phyloP scores from a whole-genome alignment of 176 grass and related monocot genomes.

The Oryza glumipatula region DNA sequence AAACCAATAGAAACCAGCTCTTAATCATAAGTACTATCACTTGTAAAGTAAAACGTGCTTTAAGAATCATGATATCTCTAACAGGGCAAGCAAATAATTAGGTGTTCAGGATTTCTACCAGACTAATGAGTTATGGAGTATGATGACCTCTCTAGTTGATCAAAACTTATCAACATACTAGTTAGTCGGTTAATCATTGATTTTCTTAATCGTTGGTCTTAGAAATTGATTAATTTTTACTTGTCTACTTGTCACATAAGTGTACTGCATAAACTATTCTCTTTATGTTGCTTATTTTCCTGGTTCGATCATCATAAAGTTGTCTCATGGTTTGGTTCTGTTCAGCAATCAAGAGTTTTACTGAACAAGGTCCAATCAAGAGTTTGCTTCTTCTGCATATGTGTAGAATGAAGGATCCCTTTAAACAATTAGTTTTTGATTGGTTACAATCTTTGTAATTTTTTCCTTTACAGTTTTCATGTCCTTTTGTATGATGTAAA shows the following conservation, averaged over 20 bases:
- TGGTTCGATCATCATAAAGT: background rate
- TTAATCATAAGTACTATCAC: slow-evolving; percentile 52
- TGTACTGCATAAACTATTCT: background rate
- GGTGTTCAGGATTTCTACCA: slow-evolving; percentile 4
- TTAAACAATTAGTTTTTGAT: too few species aligned
- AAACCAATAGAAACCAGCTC: slow-evolving; percentile 48
- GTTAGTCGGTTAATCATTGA: background rate
- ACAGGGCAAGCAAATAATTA: slow-evolving; percentile 49
- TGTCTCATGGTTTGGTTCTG: slow-evolving; percentile 2
- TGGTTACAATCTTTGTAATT: too few species aligned
- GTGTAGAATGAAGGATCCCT: too few species aligned
- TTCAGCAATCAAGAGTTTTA: slow-evolving; percentile 34
- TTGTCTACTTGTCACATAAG: background rate
- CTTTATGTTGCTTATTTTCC: background rate
- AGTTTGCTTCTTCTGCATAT: too few species aligned
- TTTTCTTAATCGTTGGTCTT: background rate
- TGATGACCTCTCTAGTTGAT: background rate
- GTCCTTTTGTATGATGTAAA: too few species aligned
- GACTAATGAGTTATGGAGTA: background rate
- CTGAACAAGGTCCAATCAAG: background rate
- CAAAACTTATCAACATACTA: background rate
- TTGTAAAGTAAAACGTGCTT: slow-evolving; percentile 56
- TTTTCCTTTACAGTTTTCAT: too few species aligned
- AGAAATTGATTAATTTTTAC: background rate
- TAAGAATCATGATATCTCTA: slow-evolving; percentile 54